Percentiles rank a stretch among this genome's conserved stretches.
Conservation (phyloP, 257 asterid species). For the Penstemon davidsonii region DNA sequence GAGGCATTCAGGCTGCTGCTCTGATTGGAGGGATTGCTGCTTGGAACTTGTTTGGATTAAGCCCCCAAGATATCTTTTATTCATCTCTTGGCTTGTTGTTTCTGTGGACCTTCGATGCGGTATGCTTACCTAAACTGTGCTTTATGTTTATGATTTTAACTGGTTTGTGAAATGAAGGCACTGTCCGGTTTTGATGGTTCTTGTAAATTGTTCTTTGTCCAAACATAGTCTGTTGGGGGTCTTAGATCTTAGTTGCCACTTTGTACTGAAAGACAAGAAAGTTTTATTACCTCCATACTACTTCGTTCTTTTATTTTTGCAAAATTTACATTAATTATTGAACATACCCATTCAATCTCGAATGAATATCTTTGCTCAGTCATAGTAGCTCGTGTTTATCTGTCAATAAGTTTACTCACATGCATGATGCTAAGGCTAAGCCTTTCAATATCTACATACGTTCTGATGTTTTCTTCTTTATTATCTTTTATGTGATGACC, state of each 20-base stretch:
- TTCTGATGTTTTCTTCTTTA: conserved; percentile 1
- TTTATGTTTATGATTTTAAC: neutral
- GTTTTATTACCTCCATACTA: neutral
- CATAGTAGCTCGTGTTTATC: neutral
- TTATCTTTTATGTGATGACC: conserved; percentile 10
- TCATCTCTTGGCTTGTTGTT: conserved; percentile 69
- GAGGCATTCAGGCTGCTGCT: conserved; percentile 70
- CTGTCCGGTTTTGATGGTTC: neutral
- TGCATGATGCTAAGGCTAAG: neutral
- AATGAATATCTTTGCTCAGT: neutral
- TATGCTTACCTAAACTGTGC: conserved; percentile 36
- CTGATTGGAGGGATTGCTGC: conserved; percentile 69
- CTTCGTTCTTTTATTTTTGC: too few species aligned
- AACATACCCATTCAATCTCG: neutral
- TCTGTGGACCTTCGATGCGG: conserved; percentile 85
- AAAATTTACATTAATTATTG: neutral
- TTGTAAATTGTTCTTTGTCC: neutral
- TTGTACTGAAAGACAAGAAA: neutral
- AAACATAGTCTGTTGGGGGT: neutral
- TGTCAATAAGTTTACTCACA: neutral
- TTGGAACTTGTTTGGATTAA: conserved; percentile 56
- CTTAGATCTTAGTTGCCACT: neutral
- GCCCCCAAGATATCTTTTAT: conserved; percentile 58
- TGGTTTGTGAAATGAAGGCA: neutral
- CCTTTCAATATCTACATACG: neutral